These are phyloP conservation scores for Colletotrichum agaves DNA, from an alignment of 2,329 filamentous ascomycete genomes.

Conservation along the genomic window DNA sequence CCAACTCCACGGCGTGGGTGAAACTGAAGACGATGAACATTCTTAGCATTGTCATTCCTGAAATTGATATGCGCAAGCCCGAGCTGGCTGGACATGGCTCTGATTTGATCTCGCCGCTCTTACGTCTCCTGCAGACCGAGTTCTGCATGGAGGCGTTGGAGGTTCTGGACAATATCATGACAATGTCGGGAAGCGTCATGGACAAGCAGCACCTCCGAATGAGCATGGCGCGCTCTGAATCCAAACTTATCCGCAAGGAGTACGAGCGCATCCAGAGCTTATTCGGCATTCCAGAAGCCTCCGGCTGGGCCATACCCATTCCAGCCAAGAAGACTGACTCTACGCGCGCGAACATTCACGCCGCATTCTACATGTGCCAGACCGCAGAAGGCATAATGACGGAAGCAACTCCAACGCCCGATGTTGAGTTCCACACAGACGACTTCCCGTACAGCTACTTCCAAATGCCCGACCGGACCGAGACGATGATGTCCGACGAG, in stretches of 20 bases:
- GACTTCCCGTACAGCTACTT: constrained; percentile 88
- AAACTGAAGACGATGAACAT: constrained; percentile 94
- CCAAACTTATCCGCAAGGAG: constrained; percentile 88
- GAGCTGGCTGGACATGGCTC: constrained; percentile 92
- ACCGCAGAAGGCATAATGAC: constrained; percentile 68
- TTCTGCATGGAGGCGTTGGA: constrained; percentile 92
- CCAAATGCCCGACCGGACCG: constrained; percentile 76
- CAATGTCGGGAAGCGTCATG: constrained; percentile 90
- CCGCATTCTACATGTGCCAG: constrained; percentile 94
- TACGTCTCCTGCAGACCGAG: constrained; percentile 90
- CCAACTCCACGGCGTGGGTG: constrained; percentile 89
- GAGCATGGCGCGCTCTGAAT: constrained; percentile 95
- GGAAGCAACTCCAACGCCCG: constrained; percentile 77
- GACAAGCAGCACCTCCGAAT: constrained; percentile 95
- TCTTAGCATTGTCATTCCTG: constrained; percentile 83
- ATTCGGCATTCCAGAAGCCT: constrained; percentile 95
- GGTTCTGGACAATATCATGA: constrained; percentile 95
- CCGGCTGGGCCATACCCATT: constrained; percentile 95
- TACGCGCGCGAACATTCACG: constrained; percentile 92
- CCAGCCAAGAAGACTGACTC: constrained; percentile 89
- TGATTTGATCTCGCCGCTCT: constrained; percentile 91
- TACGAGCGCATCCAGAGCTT: constrained; percentile 94
- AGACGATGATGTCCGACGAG: constrained; percentile 94
- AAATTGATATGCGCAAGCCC: constrained; percentile 91
- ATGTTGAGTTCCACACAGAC: constrained; percentile 92